Evolutionary conservation across 768 basidiomycete species (phyloP).

Genomic region (Auriscalpium vulgare): DNA sequence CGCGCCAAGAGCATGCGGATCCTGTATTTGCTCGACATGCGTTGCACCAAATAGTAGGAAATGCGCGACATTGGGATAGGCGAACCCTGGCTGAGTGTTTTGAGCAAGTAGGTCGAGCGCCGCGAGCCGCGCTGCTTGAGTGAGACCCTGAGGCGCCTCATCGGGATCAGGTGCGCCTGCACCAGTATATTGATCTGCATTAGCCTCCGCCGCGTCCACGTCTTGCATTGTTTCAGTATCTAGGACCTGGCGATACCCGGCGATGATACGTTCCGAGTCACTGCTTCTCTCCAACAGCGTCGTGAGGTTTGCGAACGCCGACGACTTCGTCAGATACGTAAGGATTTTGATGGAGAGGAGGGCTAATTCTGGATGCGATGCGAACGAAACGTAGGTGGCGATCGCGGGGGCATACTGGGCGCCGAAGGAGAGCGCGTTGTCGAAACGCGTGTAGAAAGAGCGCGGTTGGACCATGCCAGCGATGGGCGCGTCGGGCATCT

Average conservation of each 20-base stretch:
- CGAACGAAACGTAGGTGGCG: constrained; percentile 70
- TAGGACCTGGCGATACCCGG: constrained; percentile 66
- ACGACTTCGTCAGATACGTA: constrained; percentile 53
- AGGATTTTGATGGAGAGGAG: constrained; percentile 77
- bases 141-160: constrained; percentile 36
- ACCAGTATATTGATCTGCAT: constrained; percentile 58
- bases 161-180: constrained; percentile 62
- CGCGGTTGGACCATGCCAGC: constrained; percentile 51
- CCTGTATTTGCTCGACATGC: constrained; percentile 62
- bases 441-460: constrained; percentile 66
- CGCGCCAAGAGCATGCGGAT: constrained; percentile 68
- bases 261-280: constrained; percentile 80
- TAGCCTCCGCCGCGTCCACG: constrained; percentile 48
- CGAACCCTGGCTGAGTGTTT: constrained; percentile 52
- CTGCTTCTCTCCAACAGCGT: constrained; percentile 72
- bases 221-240: constrained; percentile 55
- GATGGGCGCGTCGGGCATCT: constrained; percentile 48
- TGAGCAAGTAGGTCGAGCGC: constrained; percentile 78
- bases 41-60: constrained; percentile 70
- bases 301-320: constrained; percentile 64
- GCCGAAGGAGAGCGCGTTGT: constrained; percentile 65
- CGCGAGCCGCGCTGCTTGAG: constrained; percentile 66
- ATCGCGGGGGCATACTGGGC: constrained; percentile 72
- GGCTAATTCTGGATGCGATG: constrained; percentile 63
- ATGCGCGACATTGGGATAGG: constrained; percentile 82